Conservation (phyloP, 352 stramenopile species). For the Phytophthora gonapodyides region DNA sequence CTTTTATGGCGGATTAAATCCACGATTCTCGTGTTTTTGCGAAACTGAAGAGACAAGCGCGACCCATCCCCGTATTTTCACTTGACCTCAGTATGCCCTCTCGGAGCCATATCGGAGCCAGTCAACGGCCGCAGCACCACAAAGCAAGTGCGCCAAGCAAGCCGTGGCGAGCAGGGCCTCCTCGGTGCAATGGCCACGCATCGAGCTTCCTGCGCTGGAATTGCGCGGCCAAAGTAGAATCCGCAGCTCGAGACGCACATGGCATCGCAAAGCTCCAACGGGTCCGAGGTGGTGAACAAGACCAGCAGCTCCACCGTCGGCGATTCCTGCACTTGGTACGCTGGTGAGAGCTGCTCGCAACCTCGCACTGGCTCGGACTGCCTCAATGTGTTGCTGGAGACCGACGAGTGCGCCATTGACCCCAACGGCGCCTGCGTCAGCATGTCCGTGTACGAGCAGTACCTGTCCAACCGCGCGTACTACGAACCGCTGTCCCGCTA, state of each 20-base stretch:
- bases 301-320: conserved; percentile 26
- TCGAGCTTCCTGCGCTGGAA: conserved; percentile 4
- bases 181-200: conserved; percentile 21
- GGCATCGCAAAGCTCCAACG: conserved; percentile 7
- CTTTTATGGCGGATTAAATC: no score
- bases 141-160: conserved; percentile 16
- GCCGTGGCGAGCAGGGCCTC: neutral
- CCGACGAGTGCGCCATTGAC: conserved; percentile 40
- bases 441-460: conserved; percentile 31
- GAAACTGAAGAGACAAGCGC: conserved; percentile 15
- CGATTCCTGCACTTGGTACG: conserved; percentile 47
- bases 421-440: conserved; percentile 44
- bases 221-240: conserved; percentile 19
- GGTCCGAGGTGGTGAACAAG: conserved; percentile 13
- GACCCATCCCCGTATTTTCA: neutral
- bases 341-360: conserved; percentile 18
- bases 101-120: neutral
- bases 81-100: conserved; percentile 10
- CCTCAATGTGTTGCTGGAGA: conserved; percentile 33
- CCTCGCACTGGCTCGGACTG: conserved; percentile 39
- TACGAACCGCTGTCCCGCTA: conserved; percentile 33
- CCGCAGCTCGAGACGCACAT: conserved; percentile 16
- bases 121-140: conserved; percentile 9
- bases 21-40: conserved; percentile 17
- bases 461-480: conserved; percentile 31